phyloP scores from a whole-genome alignment of 2,329 filamentous ascomycete species.

The Claviceps arundinis region DNA sequence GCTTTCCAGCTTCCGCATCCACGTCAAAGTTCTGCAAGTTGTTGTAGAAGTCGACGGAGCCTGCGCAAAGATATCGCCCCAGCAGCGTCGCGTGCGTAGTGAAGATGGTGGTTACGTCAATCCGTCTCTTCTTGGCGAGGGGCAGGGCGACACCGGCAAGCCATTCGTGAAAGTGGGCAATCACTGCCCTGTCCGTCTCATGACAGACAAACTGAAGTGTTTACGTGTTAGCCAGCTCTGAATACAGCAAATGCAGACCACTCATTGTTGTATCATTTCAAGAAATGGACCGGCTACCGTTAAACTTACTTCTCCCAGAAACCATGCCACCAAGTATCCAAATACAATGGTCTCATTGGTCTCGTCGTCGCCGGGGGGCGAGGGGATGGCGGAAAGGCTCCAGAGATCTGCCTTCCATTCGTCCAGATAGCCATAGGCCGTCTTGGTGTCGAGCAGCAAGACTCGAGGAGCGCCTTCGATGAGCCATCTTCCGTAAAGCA shows the following conservation, averaged over 20 bases:
- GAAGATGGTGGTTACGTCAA: slow-evolving; percentile 96
- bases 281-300: too few relatives aligned
- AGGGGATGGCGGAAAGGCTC: slow-evolving; percentile 87
- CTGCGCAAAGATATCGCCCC: slow-evolving; percentile 90
- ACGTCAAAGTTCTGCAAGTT: slow-evolving; percentile 95
- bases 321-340: slow-evolving; percentile 95
- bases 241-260: too few relatives aligned
- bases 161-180: slow-evolving; percentile 99
- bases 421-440: slow-evolving; percentile 77
- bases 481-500: slow-evolving; percentile 90
- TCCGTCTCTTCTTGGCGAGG: slow-evolving; percentile 81
- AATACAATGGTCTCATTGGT: slow-evolving; percentile 97
- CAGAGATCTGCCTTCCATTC: slow-evolving; percentile 97
- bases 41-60: slow-evolving; percentile 98
- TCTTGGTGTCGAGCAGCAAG: slow-evolving; percentile 87
- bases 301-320: slow-evolving; percentile 73
- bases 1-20: slow-evolving; percentile 90
- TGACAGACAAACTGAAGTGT: slow-evolving; percentile 69
- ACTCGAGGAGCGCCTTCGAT: slow-evolving; percentile 94
- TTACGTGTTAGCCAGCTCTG: too few relatives aligned
- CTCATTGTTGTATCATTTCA: too few relatives aligned
- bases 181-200: slow-evolving; percentile 81
- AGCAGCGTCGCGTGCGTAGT: slow-evolving; percentile 94
- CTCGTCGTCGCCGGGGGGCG: slow-evolving; percentile 80
- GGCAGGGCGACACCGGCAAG: slow-evolving; percentile 87